Evolutionary conservation across 2,329 filamentous ascomycete species (phyloP), one percentile per base, ranked within the genome.

Genomic region (Cytospora paraplurivora): DNA sequence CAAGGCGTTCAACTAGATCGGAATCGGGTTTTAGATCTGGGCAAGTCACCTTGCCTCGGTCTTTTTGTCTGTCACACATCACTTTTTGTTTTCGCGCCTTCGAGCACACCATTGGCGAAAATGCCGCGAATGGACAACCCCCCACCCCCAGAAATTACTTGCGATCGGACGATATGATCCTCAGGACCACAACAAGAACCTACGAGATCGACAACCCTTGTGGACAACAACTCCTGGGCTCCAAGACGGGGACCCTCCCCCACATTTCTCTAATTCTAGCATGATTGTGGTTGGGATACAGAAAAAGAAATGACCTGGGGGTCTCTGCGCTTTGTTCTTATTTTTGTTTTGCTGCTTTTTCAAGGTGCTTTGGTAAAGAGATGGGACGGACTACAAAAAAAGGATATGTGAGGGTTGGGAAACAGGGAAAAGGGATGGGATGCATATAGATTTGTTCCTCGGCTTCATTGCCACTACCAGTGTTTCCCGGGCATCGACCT

Each of bases 1-100:
- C 73, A 74, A 70, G 75, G 75, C 75, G 75, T 76, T 69, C 59
- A 64, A 66, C 57, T 69, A 69, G 67, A 69, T 66, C 56, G 66
- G 67, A 56, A 62, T 56, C 58, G 64, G 61, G 50, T 63, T 62
- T 66, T 64, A 59, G 62, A 57, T 62, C 59, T 49, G 62, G 51
- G 60, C 62, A 66, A 66, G 63, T 67, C 65, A 57, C 44, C 62
- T 63, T 68, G 62, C 63, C 63, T 62, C 63, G 64, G 56, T 65
- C 59, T 38, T 64, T 62, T 61, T 66, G 56, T 65, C 59, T 38
- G 58, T 62, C 63, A 65, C 56, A 62, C 60, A 54, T 56, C 44
- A 53, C 62, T 54, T 41, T 19, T 41, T 35, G 51, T 21, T 66
- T 57, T 50, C 35, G 17, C 33, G 13, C 12, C 17, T 19, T 37